Conservation (phyloP, 257 asterid species). For the Plectranthus barbatus region DNA sequence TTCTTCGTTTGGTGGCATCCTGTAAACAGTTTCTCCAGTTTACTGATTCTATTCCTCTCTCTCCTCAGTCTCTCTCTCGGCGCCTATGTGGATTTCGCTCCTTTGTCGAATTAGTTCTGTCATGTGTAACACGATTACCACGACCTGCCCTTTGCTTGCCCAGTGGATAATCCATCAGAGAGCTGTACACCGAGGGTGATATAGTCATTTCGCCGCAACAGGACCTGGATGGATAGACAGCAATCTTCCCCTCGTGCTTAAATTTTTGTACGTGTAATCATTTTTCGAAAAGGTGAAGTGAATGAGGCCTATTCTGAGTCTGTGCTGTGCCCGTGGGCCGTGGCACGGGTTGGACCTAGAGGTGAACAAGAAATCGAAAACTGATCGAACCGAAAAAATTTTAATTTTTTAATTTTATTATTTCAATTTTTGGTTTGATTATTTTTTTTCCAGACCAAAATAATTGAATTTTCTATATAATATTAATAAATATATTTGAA, state of each 20-base stretch:
- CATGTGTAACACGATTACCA: neutral
- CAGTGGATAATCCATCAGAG: neutral
- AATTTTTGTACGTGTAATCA: neutral
- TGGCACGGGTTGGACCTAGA: too few species aligned
- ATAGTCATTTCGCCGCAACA: neutral
- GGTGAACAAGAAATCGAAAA: too few species aligned
- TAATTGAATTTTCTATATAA: too few species aligned
- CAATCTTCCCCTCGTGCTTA: neutral
- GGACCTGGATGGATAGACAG: neutral
- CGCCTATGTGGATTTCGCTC: slow-evolving; percentile 19
- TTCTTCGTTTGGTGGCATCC: slow-evolving; percentile 29
- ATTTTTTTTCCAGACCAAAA: too few species aligned
- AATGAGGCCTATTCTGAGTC: too few species aligned
- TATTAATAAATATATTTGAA: too few species aligned
- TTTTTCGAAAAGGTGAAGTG: too few species aligned
- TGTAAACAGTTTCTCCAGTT: slow-evolving; percentile 14
- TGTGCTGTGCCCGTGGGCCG: too few species aligned
- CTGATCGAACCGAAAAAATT: too few species aligned
- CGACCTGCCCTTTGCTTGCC: neutral
- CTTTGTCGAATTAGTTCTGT: neutral
- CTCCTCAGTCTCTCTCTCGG: slow-evolving; percentile 1
- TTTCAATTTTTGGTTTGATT: too few species aligned
- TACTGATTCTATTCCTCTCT: slow-evolving; percentile 16
- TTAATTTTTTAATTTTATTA: too few species aligned
- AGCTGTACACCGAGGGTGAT: slow-evolving; percentile 9